Conservation (phyloP, 2,329 filamentous ascomycete species). For the Aspergillus intermedius region DNA sequence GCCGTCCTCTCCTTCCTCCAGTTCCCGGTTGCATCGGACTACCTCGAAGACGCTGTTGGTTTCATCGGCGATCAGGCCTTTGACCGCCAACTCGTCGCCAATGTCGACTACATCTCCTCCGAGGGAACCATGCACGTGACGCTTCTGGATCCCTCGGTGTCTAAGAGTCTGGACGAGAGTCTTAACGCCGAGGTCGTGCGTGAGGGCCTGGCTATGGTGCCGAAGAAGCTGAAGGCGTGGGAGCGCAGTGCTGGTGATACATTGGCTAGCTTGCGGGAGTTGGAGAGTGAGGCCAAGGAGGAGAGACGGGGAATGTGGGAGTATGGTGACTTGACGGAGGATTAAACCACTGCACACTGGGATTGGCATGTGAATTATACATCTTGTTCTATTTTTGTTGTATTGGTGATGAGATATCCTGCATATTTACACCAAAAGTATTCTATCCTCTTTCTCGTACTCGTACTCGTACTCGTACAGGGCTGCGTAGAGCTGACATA, state of each 20-base stretch:
- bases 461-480: neutral
- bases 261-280: conserved; percentile 63
- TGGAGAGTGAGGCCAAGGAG: conserved; percentile 72
- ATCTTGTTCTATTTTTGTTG: conserved; percentile 4
- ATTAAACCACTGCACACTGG: conserved; percentile 42
- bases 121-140: conserved; percentile 82
- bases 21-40: conserved; percentile 74
- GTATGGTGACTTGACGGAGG: conserved; percentile 93
- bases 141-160: conserved; percentile 67
- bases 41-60: conserved; percentile 70
- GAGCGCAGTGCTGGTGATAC: conserved; percentile 71
- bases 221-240: conserved; percentile 85
- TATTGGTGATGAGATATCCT: neutral
- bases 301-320: conserved; percentile 90
- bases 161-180: conserved; percentile 63
- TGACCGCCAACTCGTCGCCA: conserved; percentile 73
- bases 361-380: neutral
- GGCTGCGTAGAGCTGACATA: neutral
- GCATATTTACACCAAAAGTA: neutral
- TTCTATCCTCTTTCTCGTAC: too few species aligned
- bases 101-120: conserved; percentile 77
- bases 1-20: conserved; percentile 84
- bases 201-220: conserved; percentile 83
- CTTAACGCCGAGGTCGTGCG: conserved; percentile 82
- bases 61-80: conserved; percentile 71